Percentiles rank a stretch among this genome's conserved stretches.
phyloP scores from a whole-genome alignment of 805 yeast species.

The Myxozyma sirexii region DNA sequence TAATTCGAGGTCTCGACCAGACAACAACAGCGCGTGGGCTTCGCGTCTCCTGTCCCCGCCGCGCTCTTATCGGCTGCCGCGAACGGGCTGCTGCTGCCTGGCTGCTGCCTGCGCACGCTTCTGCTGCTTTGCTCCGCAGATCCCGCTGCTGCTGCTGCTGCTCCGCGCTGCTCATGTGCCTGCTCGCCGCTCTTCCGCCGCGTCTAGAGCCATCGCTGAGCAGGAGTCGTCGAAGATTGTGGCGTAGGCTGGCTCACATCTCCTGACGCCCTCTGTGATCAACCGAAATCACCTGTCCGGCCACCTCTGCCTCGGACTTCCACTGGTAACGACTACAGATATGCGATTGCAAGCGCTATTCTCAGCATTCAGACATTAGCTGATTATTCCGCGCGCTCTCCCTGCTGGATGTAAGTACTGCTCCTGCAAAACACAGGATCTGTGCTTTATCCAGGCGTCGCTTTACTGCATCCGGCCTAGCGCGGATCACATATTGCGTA shows the following conservation, averaged over 20 bases:
- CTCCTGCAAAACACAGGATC: neutral
- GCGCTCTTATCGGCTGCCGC: neutral
- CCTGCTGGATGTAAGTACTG: neutral
- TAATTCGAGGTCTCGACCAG: slow-evolving; percentile 15
- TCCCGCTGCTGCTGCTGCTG: neutral
- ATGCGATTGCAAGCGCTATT: neutral
- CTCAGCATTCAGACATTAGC: neutral
- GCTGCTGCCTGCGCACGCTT: too few relatives aligned
- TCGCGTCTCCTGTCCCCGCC: neutral
- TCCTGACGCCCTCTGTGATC: neutral
- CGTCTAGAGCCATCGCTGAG: neutral
- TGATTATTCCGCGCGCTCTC: too few relatives aligned
- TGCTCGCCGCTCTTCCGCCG: neutral
- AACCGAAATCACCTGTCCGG: too few relatives aligned
- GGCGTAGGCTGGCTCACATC: neutral
- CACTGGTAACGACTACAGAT: too few relatives aligned
- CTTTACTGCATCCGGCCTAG: slow-evolving; percentile 1
- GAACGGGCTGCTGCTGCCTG: too few relatives aligned
- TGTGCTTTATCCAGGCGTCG: neutral
- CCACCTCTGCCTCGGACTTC: too few relatives aligned
- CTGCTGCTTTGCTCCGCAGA: neutral
- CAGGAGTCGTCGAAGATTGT: neutral
- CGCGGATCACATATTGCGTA: slow-evolving; percentile 3
- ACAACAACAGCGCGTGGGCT: neutral
- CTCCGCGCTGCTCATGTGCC: neutral